phyloP scores from a whole-genome alignment of 2,329 filamentous ascomycete species.

The Alternaria gaisen region DNA sequence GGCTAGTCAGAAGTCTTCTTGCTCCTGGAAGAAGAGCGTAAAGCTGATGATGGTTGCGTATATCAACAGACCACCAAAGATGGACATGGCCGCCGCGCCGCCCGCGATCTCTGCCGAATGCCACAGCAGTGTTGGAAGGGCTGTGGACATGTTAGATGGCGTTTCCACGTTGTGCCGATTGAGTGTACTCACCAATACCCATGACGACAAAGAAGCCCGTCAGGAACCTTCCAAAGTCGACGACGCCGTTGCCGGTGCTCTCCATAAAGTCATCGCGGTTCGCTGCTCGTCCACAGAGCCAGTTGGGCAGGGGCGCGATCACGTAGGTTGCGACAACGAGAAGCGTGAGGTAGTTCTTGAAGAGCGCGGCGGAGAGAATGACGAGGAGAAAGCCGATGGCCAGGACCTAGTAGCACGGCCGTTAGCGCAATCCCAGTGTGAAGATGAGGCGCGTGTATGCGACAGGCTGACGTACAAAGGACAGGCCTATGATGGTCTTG shows the following conservation, averaged over 20 bases:
- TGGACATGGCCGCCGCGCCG: conserved; percentile 93
- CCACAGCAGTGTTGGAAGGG: conserved; percentile 85
- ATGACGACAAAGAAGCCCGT: conserved; percentile 97
- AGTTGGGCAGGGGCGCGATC: conserved; percentile 93
- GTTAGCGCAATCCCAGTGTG: conserved; percentile 15
- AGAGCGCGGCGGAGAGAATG: conserved; percentile 96
- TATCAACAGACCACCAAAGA: conserved; percentile 90
- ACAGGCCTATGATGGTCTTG: conserved; percentile 98
- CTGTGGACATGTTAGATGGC: conserved; percentile 58
- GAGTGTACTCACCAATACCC: conserved; percentile 81
- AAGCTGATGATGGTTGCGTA: conserved; percentile 99
- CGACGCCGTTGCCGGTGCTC: conserved; percentile 78
- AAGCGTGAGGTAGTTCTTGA: conserved; percentile 92
- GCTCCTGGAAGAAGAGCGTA: conserved; percentile 97
- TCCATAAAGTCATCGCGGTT: conserved; percentile 98
- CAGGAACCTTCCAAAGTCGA: conserved; percentile 92
- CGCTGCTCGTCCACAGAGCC: conserved; percentile 87
- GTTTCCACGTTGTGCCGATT: too few species aligned
- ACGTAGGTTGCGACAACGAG: conserved; percentile 96
- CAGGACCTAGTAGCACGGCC: conserved; percentile 68
- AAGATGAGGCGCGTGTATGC: conserved; percentile 20
- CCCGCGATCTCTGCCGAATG: conserved; percentile 84
- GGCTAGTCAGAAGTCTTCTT: conserved; percentile 82
- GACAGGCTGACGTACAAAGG: conserved; percentile 73
- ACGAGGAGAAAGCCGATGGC: conserved; percentile 98